Conservation (phyloP, 306 rosid species). For the Malus domestica region DNA sequence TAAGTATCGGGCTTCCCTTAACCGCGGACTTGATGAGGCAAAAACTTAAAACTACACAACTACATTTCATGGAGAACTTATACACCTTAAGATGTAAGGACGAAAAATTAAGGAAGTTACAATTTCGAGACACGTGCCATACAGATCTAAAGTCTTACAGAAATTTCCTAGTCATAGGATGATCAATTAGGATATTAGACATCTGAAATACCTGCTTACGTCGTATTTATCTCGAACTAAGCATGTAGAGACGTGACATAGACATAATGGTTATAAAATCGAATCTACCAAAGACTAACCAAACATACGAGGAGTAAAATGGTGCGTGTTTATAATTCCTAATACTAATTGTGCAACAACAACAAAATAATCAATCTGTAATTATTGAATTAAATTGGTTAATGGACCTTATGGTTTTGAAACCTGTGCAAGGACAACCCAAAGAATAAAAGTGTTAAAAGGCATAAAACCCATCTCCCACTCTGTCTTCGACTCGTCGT, state of each 20-base stretch:
- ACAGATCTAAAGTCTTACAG: too few relatives aligned
- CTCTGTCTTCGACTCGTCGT: background rate
- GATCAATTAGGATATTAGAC: too few relatives aligned
- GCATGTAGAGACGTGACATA: rapidly evolving
- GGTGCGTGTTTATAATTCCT: background rate
- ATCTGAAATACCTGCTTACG: background rate
- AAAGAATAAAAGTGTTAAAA: background rate
- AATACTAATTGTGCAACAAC: background rate
- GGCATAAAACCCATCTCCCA: slow-evolving; percentile 6
- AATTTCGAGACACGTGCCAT: background rate
- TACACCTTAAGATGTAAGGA: background rate
- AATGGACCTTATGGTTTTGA: background rate
- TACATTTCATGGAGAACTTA: too few relatives aligned
- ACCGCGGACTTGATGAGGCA: too few relatives aligned
- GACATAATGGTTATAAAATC: too few relatives aligned
- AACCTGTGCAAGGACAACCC: background rate
- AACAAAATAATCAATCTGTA: too few relatives aligned
- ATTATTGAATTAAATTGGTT: background rate
- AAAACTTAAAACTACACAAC: too few relatives aligned
- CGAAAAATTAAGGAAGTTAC: background rate
- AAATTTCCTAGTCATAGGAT: background rate
- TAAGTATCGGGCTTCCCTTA: too few relatives aligned
- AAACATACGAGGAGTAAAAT: too few relatives aligned
- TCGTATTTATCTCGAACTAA: background rate
- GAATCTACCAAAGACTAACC: too few relatives aligned